These are phyloP conservation scores for Gymnopilus dilepis DNA, from an alignment of 768 basidiomycete genomes.

Conservation along the genomic window DNA sequence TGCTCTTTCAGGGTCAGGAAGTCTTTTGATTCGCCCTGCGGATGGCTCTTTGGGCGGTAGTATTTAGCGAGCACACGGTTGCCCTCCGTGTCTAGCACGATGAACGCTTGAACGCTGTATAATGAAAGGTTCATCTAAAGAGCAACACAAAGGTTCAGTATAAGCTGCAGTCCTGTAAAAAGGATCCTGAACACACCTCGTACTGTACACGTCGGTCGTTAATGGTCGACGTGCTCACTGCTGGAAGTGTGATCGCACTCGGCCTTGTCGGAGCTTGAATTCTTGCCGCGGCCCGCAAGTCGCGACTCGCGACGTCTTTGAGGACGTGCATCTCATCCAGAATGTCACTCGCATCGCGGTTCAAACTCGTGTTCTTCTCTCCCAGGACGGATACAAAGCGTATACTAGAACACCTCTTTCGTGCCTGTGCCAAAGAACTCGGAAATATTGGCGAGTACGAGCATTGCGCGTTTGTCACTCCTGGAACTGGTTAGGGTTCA, in stretches of 20 bases:
- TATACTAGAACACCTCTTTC: slow-evolving; percentile 52
- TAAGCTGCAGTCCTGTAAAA: background rate
- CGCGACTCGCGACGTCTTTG: background rate
- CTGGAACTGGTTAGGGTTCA: slow-evolving; percentile 53
- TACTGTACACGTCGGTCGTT: slow-evolving; percentile 27
- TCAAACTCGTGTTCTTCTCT: slow-evolving; percentile 61
- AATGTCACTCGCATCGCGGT: slow-evolving; percentile 37
- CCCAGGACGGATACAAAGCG: slow-evolving; percentile 45
- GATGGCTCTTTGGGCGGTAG: slow-evolving; percentile 77
- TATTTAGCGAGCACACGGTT: slow-evolving; percentile 96
- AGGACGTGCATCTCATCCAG: background rate
- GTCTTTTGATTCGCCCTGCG: slow-evolving; percentile 64
- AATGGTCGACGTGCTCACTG: slow-evolving; percentile 21
- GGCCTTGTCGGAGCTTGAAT: slow-evolving; percentile 29
- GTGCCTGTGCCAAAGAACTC: slow-evolving; percentile 45
- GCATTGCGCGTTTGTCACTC: slow-evolving; percentile 57
- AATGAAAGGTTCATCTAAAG: slow-evolving; percentile 78
- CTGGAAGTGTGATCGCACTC: slow-evolving; percentile 1
- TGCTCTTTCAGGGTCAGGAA: slow-evolving; percentile 86
- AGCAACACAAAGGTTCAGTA: slow-evolving; percentile 1
- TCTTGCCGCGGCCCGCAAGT: background rate
- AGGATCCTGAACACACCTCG: slow-evolving; percentile 4
- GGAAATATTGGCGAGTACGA: slow-evolving; percentile 61
- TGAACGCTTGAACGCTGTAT: slow-evolving; percentile 84
- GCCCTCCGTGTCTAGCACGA: slow-evolving; percentile 95